These are phyloP conservation scores for Mycena kentingensis DNA, from an alignment of 768 basidiomycete species.

Conservation along the genomic window DNA sequence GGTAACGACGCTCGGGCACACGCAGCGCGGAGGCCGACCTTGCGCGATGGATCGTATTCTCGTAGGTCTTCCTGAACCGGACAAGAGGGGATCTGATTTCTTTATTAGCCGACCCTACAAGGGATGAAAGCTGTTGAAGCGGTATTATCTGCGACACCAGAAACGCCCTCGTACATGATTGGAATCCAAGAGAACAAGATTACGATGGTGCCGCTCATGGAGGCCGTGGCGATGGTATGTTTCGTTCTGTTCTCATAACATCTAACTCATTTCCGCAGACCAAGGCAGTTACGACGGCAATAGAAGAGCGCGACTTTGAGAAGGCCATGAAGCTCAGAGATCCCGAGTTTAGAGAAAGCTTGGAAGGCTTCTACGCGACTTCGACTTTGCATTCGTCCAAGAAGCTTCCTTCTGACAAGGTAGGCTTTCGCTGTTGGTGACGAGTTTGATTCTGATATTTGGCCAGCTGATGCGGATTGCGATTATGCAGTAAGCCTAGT, in stretches of 20 bases:
- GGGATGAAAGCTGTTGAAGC: conserved; percentile 92
- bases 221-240: conserved; percentile 84
- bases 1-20: conserved; percentile 96
- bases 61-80: conserved; percentile 45
- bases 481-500: conserved; percentile 77
- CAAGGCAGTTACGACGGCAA: conserved; percentile 79
- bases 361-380: conserved; percentile 82
- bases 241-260: conserved; percentile 10
- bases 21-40: conserved; percentile 91
- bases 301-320: conserved; percentile 79
- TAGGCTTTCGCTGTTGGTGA: conserved; percentile 23
- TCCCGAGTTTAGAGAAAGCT: conserved; percentile 84
- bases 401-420: conserved; percentile 53
- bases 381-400: conserved; percentile 60
- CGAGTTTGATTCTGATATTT: conserved; percentile 16
- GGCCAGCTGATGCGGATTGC: conserved; percentile 73
- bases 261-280: conserved; percentile 53
- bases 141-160: conserved; percentile 80
- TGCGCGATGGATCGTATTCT: conserved; percentile 92
- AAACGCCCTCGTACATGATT: conserved; percentile 97
- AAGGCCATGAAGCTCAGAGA: conserved; percentile 89
- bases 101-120: conserved; percentile 85
- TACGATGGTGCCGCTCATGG: conserved; percentile 84
- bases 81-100: not conserved
- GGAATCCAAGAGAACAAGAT: conserved; percentile 96